These are phyloP conservation scores for Aspergillus terreus DNA, from an alignment of 2,329 filamentous ascomycete genomes.

Conservation along the genomic window DNA sequence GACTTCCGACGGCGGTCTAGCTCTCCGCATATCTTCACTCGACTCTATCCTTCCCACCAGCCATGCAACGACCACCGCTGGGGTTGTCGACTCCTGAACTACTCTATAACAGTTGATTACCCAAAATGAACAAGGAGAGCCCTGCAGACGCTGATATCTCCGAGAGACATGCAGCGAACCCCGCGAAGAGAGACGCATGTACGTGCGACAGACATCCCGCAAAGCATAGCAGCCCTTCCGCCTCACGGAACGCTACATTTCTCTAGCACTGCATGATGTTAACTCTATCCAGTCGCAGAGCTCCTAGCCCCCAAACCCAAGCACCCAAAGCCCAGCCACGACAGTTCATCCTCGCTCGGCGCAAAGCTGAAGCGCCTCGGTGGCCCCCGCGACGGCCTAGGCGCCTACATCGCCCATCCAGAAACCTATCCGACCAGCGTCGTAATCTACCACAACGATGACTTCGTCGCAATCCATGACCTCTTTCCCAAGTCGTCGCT, in stretches of 20 bases:
- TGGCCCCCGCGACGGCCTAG: conserved; percentile 58
- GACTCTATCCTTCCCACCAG: background rate
- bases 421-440: conserved; percentile 55
- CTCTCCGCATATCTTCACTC: conserved; percentile 7
- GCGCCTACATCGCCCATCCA: conserved; percentile 63
- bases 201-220: conserved; percentile 9
- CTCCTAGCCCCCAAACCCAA: conserved; percentile 54
- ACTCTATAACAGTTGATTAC: too few species aligned
- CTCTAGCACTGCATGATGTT: background rate
- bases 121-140: conserved; percentile 7
- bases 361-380: conserved; percentile 28
- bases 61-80: background rate
- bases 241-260: background rate
- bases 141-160: conserved; percentile 2
- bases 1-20: background rate
- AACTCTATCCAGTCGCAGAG: conserved; percentile 44
- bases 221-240: background rate
- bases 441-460: conserved; percentile 63
- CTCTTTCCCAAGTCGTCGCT: conserved; percentile 79
- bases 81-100: too few species aligned
- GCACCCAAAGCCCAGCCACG: conserved; percentile 22
- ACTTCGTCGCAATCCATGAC: conserved; percentile 76
- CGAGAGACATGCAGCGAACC: conserved; percentile 8
- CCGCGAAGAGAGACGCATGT: conserved; percentile 38
- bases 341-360: conserved; percentile 11